Base-by-base conservation (phyloP, 108 stramenopile species). In the Pseudonitzschia delicatissima region DNA sequence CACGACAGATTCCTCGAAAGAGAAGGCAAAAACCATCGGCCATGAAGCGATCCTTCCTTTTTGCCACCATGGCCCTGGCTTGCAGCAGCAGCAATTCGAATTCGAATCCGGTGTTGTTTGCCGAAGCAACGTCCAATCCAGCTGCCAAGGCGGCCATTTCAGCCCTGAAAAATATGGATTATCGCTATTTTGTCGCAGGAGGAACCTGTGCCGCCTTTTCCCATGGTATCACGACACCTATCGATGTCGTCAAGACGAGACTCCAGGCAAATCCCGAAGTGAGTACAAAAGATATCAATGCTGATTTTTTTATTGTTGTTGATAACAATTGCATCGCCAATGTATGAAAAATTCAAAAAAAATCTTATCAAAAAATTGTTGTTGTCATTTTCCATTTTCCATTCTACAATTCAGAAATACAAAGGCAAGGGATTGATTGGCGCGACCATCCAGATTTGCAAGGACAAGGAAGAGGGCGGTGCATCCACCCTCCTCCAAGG, bases 241-340 rank as follows among this genome's bases (percentile, higher is more conserved):
- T 92, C 58, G 94, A 92, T 75, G 92, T 79, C 5, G 84, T 96
- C 32, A 96, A 96, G 66, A 95, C 93, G 8, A 65, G 73, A 4
- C 85, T 95, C 64, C 96, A 96, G 67, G 79, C 90, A 13, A 48
- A 94, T 64, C 93, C 96, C 26, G 51, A 73, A 5, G 76, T 82
- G 51, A 83, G 67, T 40, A 13, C 2, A 25, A 29, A 5, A 52
- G n/a, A n/a, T n/a, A n/a, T n/a, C n/a, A n/a, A n/a, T n/a, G n/a
- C n/a, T n/a, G n/a, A n/a, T n/a, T n/a, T n/a, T n/a, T n/a, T n/a
- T n/a, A n/a, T n/a, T n/a, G n/a, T n/a, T n/a, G n/a, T n/a, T n/a
- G n/a, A n/a, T n/a, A n/a, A n/a, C n/a, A n/a, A n/a, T n/a, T n/a
- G n/a, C n/a, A n/a, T n/a, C n/a, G n/a, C n/a, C n/a, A n/a, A n/a